Percentiles rank a stretch among this genome's conserved stretches.
These are phyloP conservation scores for Lavandula angustifolia DNA, from an alignment of 257 asterid genomes.

Conservation along the genomic window DNA sequence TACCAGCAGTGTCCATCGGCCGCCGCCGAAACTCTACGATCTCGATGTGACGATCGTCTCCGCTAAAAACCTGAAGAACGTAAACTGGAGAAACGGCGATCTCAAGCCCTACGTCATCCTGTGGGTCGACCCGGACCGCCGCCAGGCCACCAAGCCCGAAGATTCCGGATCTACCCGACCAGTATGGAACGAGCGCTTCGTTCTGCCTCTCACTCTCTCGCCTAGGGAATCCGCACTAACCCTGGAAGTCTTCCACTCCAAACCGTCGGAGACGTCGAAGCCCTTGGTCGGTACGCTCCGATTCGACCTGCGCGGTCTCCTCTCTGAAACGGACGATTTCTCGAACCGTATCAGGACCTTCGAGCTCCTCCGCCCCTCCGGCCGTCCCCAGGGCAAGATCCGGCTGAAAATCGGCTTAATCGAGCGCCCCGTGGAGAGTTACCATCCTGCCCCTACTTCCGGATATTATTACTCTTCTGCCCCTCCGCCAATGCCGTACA, in stretches of 20 bases:
- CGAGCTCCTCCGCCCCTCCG: slow-evolving; percentile 79
- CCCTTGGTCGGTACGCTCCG: slow-evolving; percentile 76
- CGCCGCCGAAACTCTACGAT: slow-evolving; percentile 54
- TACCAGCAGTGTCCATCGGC: slow-evolving; percentile 38
- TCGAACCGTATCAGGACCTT: slow-evolving; percentile 35
- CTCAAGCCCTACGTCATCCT: slow-evolving; percentile 80
- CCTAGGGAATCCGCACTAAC: slow-evolving; percentile 58
- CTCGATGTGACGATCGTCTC: slow-evolving; percentile 71
- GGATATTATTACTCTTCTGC: slow-evolving; percentile 62
- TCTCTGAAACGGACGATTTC: slow-evolving; percentile 41
- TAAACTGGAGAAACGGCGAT: slow-evolving; percentile 81
- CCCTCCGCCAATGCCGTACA: slow-evolving; percentile 45
- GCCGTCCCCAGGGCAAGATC: slow-evolving; percentile 89
- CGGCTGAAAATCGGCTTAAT: slow-evolving; percentile 57
- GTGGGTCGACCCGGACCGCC: slow-evolving; percentile 86
- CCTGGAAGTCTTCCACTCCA: slow-evolving; percentile 81
- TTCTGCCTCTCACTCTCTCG: slow-evolving; percentile 52
- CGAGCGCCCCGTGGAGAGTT: slow-evolving; percentile 56
- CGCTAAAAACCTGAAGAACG: slow-evolving; percentile 86
- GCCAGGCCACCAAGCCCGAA: slow-evolving; percentile 81
- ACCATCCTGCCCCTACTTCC: slow-evolving; percentile 66
- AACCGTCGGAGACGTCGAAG: slow-evolving; percentile 73
- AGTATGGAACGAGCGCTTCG: slow-evolving; percentile 85
- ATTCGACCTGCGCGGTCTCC: slow-evolving; percentile 54
- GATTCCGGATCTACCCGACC: slow-evolving; percentile 69